A percentile compares a stretch with the other conserved stretches of the same genome.
These are phyloP conservation scores for Musa schizocarpa DNA, from an alignment of 176 grass and related monocot species.

Conservation along the genomic window DNA sequence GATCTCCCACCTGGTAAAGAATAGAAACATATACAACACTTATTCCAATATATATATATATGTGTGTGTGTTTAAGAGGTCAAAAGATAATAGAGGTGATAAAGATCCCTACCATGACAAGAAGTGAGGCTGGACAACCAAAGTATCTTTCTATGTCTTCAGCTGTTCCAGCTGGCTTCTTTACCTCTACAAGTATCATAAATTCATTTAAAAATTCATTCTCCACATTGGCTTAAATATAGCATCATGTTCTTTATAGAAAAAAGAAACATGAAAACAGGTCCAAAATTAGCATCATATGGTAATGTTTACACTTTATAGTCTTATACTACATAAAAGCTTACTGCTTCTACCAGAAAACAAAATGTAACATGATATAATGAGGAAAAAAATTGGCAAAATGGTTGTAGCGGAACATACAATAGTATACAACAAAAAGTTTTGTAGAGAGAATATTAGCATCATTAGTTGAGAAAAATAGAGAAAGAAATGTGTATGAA, in stretches of 20 bases:
- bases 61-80: neutral
- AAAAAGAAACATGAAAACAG: neutral
- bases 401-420: neutral
- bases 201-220: neutral
- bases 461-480: neutral
- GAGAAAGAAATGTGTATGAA: neutral
- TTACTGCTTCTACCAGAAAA: neutral
- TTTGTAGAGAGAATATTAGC: neutral
- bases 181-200: slow-evolving; percentile 48
- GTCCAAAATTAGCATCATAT: too few relatives aligned
- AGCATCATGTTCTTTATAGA: slow-evolving; percentile 5
- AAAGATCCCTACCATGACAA: slow-evolving; percentile 58
- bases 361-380: neutral
- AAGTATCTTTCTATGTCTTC: slow-evolving; percentile 94
- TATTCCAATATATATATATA: neutral
- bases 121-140: slow-evolving; percentile 63
- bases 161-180: slow-evolving; percentile 78
- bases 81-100: slow-evolving; percentile 2
- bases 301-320: too few relatives aligned
- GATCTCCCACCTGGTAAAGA: slow-evolving; percentile 68
- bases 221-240: neutral
- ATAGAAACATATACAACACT: neutral
- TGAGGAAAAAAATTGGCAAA: too few relatives aligned
- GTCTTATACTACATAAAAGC: neutral
- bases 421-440: neutral